Base-by-base conservation (phyloP, 2,329 filamentous ascomycete species). In the Dissoconium aciculare region DNA sequence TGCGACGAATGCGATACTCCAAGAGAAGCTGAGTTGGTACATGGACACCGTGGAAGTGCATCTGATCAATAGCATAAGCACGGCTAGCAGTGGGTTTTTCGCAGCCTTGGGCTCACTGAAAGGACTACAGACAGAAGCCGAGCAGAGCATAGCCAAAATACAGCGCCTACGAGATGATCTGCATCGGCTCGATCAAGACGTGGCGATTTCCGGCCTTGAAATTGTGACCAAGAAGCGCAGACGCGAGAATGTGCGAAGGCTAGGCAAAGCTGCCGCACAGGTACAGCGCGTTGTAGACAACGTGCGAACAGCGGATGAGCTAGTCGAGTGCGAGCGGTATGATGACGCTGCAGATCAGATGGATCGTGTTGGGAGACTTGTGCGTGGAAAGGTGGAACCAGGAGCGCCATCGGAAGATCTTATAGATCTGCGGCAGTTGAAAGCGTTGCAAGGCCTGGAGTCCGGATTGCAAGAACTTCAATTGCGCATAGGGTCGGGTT, bases 31-130 rank as follows among this genome's bases (percentile, higher is more conserved):
- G 9, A 95, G 89, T 0, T 98, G 89, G 89, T 98, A 98, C 54
- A 93, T 98, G 84, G 89, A 98, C 53, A 98, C 89, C 0, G 84
- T 98, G 13, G 89, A 98, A 53, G 83, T 98, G 32, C 89, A 98
- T 52, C 64, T 98, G 5, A 94, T 98, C 45, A 83, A 82, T 17
- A 93, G 85, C 0, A 98, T 98, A 39, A 95, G 87, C 2, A 84
- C 81, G 0, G 89, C 89, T 1, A 95, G 89, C 0, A 84, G 83
- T 1, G 93, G 87, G 0, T 98, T 98, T 55, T 98, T 98, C 49
- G 85, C 84, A 0, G 89, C 89, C 0, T 63, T 98, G 1, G 87
- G 89, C 1, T 92, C 85, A 1, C 62, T 98, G 17, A 78, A 83
- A 42, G 83, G 94, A 51, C 63, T 98, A 8, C 87, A 98, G 52